phyloP scores from a whole-genome alignment of 768 basidiomycete genomes.

The Strobilomyces echinocephalus region DNA sequence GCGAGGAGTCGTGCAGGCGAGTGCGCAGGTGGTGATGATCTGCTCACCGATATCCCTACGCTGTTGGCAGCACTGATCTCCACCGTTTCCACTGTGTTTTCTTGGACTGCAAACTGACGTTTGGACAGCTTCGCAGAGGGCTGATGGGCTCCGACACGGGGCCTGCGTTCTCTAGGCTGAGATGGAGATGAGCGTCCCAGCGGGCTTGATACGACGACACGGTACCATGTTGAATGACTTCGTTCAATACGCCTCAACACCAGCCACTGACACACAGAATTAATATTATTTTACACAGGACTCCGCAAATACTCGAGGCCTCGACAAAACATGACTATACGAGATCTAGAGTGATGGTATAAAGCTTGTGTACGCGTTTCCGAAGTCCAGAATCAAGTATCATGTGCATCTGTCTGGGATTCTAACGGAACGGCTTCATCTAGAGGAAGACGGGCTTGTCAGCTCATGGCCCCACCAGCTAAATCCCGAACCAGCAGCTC shows the following conservation, averaged over 20 bases:
- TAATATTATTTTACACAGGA: not conserved
- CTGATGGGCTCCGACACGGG: constrained; percentile 44
- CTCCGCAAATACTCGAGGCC: not conserved
- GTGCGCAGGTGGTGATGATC: not conserved
- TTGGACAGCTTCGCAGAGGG: constrained; percentile 47
- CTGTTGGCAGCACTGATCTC: constrained; percentile 36
- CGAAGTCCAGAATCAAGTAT: not conserved
- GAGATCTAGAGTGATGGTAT: not conserved
- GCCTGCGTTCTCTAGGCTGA: constrained; percentile 36
- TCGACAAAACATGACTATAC: not conserved
- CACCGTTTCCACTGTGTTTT: constrained; percentile 44
- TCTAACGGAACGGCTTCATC: constrained; percentile 6
- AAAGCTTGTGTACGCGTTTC: not conserved
- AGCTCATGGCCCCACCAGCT: constrained; percentile 1
- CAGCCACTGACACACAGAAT: not conserved
- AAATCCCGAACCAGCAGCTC: constrained; percentile 2
- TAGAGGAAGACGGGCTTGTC: constrained; percentile 2
- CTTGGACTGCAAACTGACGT: constrained; percentile 47
- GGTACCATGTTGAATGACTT: constrained; percentile 20
- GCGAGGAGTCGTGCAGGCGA: not conserved
- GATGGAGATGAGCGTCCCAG: constrained; percentile 9
- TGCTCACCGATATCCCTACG: constrained; percentile 39
- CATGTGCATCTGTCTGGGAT: constrained; percentile 1
- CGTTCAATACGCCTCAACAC: too few species aligned
- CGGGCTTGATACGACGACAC: not conserved